Conservation (phyloP, 177 flowering plant genomes). For the Vitis hybrid region DNA sequence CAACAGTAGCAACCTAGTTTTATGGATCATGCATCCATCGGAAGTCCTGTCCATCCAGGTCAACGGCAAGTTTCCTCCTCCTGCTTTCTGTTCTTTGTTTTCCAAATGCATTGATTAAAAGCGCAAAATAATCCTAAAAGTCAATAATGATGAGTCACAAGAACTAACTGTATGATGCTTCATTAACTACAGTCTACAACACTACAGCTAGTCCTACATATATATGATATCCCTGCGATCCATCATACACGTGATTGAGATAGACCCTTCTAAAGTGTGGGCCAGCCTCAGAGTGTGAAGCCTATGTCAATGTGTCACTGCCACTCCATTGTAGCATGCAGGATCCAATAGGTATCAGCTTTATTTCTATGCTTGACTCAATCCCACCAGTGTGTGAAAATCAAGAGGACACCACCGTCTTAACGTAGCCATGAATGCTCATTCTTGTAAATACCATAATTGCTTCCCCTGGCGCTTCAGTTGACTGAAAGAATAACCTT, state of each 20-base stretch:
- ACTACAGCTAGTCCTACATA: no score
- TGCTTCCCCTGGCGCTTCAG: no score
- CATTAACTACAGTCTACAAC: no score
- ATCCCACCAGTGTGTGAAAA: no score
- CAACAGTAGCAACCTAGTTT: no score
- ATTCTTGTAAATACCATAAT: neutral
- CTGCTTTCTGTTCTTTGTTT: no score
- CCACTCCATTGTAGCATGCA: neutral
- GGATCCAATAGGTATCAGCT: neutral
- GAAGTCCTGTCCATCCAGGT: no score
- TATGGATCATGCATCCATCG: neutral
- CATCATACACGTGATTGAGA: constrained; percentile 10
- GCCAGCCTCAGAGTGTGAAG: neutral
- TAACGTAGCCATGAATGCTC: neutral
- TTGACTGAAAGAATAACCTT: no score
- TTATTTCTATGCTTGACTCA: neutral
- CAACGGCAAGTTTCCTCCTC: no score
- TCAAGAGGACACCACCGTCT: no score
- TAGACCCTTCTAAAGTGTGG: constrained; percentile 2
- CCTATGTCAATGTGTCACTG: constrained; percentile 10
- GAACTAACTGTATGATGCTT: no score
- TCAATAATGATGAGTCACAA: no score
- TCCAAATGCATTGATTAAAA: neutral
- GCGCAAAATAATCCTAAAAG: neutral
- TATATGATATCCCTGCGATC: neutral